phyloP scores from a whole-genome alignment of 163 green algal species.

The Chlorella variabilis region DNA sequence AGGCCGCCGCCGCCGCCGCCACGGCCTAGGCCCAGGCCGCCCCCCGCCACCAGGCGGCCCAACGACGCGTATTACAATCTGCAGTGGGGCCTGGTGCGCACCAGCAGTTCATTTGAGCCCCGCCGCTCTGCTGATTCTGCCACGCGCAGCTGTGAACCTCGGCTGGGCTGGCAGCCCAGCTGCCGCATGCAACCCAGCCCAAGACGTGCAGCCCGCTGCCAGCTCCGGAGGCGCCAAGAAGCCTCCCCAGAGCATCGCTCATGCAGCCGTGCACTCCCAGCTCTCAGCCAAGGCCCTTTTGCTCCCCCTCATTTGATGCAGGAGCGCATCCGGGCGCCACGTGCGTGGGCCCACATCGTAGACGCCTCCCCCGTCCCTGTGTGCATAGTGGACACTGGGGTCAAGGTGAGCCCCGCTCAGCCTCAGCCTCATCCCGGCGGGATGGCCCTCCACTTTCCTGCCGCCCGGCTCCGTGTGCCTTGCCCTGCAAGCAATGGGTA shows the following conservation, averaged over 20 bases:
- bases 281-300: no score
- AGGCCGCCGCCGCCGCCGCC: background rate
- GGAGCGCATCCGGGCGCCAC: background rate
- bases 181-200: background rate
- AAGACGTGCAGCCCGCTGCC: background rate
- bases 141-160: no score
- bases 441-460: background rate
- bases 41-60: conserved; percentile 12
- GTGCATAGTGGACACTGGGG: conserved; percentile 8
- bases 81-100: conserved; percentile 44
- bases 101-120: no score
- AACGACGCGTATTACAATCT: conserved; percentile 34
- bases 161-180: background rate
- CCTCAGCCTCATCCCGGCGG: background rate
- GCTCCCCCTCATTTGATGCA: background rate
- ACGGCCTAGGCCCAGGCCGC: background rate
- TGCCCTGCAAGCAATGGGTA: no score
- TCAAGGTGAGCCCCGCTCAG: conserved; percentile 9
- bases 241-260: no score
- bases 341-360: background rate
- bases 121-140: background rate
- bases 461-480: no score
- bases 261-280: no score
- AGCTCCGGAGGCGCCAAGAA: no score
- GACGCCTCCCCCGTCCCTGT: background rate